A percentile compares a stretch with the other conserved stretches of the same genome.
These are phyloP conservation scores for Seiridium cupressi DNA, from an alignment of 2,329 filamentous ascomycete genomes.

Conservation along the genomic window DNA sequence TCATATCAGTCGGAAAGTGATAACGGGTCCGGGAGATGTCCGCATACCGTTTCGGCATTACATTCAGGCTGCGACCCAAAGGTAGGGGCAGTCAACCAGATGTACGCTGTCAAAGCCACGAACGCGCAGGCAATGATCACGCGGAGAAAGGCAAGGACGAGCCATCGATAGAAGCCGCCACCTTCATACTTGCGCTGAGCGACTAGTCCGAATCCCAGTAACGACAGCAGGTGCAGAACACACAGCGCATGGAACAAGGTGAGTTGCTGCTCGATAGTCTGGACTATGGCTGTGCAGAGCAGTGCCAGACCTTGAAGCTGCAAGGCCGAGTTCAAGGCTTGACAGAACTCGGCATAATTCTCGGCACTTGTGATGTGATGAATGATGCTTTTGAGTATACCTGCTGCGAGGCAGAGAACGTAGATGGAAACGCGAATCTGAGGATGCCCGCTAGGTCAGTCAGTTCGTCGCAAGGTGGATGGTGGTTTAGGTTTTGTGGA, in stretches of 20 bases:
- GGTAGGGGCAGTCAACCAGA: conserved; percentile 14
- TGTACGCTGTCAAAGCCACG: conserved; percentile 13
- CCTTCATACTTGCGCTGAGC: conserved; percentile 11
- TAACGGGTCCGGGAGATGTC: too few relatives aligned
- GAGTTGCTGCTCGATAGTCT: conserved; percentile 9
- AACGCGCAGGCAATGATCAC: conserved; percentile 11
- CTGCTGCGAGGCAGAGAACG: conserved; percentile 7
- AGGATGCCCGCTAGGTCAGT: not conserved
- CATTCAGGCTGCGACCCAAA: conserved; percentile 15
- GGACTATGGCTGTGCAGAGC: conserved; percentile 12
- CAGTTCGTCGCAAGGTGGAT: not conserved
- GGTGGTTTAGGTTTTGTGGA: not conserved
- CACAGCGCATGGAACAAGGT: conserved; percentile 14
- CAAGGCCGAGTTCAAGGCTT: conserved; percentile 9
- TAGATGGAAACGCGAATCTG: conserved; percentile 13
- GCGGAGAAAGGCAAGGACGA: not conserved
- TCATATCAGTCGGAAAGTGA: not conserved
- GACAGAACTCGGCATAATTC: conserved; percentile 13
- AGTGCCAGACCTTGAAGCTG: conserved; percentile 14
- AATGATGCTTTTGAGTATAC: conserved; percentile 8
- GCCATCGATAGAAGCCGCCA: not conserved
- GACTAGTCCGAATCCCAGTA: conserved; percentile 14
- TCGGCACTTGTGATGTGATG: conserved; percentile 30
- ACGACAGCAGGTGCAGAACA: conserved; percentile 15
- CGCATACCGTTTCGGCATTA: conserved; percentile 12